Evolutionary conservation across 768 basidiomycete genomes (phyloP).

Genomic region (Agaricus subrufescens): DNA sequence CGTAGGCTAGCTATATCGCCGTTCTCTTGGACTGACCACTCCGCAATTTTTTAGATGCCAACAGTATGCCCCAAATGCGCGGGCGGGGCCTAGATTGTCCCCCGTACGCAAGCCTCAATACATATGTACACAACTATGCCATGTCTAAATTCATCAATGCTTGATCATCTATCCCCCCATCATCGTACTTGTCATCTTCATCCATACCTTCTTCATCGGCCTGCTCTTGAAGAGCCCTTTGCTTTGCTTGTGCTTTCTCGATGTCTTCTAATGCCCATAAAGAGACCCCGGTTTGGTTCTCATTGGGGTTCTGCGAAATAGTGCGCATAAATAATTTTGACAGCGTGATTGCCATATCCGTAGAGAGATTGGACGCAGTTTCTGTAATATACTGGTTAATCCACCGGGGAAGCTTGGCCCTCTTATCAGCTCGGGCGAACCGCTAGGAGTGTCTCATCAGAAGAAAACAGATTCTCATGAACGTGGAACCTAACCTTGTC

Average conservation of each 20-base stretch:
- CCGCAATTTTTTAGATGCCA: not conserved
- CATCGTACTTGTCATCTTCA: constrained; percentile 60
- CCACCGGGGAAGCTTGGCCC: constrained; percentile 96
- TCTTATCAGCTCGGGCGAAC: constrained; percentile 88
- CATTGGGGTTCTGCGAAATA: constrained; percentile 98
- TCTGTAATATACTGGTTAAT: constrained; percentile 99
- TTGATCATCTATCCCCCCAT: constrained; percentile 63
- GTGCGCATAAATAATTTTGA: constrained; percentile 96
- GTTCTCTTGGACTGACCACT: not conserved
- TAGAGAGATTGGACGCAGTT: constrained; percentile 93
- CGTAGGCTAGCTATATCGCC: not conserved
- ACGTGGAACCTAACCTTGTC: constrained; percentile 66
- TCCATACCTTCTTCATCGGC: constrained; percentile 28
- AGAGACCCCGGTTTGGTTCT: constrained; percentile 91
- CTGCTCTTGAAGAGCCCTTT: constrained; percentile 56
- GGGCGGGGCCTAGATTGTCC: not conserved
- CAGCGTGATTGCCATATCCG: constrained; percentile 93
- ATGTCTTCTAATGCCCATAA: constrained; percentile 95
- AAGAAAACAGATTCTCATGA: not conserved
- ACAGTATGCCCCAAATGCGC: not conserved
- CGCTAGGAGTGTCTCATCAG: constrained; percentile 42
- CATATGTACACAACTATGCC: not conserved
- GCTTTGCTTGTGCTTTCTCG: constrained; percentile 78
- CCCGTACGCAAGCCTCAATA: not conserved
- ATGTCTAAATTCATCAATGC: constrained; percentile 48